These are phyloP conservation scores for Aegilops tauschii DNA, from an alignment of 176 grass and related monocot genomes.

Conservation along the genomic window DNA sequence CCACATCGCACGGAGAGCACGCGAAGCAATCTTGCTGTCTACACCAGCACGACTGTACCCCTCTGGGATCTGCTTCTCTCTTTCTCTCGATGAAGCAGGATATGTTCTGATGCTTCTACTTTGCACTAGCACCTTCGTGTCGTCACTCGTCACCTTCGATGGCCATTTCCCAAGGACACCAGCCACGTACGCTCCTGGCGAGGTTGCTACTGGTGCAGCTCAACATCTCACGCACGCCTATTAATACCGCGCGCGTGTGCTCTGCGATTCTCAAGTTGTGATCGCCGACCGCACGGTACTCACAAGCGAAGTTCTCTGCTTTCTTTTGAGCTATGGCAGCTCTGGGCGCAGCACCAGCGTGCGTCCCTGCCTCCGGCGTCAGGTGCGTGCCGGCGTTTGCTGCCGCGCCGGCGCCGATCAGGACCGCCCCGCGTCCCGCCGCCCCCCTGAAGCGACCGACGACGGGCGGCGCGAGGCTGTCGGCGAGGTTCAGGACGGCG, in stretches of 20 bases:
- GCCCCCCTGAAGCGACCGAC: neutral
- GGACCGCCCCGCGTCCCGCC: neutral
- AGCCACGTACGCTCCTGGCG: neutral
- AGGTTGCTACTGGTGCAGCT: slow-evolving; percentile 1
- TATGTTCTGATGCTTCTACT: neutral
- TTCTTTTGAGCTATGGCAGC: slow-evolving; percentile 6
- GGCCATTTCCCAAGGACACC: slow-evolving; percentile 10
- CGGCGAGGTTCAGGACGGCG: slow-evolving; percentile 26
- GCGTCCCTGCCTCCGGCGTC: neutral
- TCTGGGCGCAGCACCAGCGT: neutral
- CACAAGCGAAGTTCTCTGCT: neutral
- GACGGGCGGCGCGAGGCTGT: neutral
- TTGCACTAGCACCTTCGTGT: neutral
- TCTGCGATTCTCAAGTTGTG: neutral
- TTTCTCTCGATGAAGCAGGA: neutral
- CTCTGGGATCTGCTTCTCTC: neutral
- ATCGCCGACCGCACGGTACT: neutral
- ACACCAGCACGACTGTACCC: neutral
- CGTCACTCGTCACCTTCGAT: slow-evolving; percentile 1
- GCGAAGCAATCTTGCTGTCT: neutral
- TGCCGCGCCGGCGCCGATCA: neutral
- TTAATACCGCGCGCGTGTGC: neutral
- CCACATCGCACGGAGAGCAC: neutral
- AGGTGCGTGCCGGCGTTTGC: neutral
- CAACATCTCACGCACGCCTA: neutral